Percentiles rank a stretch among this genome's conserved stretches.
These are phyloP conservation scores for Apium graveolens DNA, from an alignment of 129 eudicot genomes.

Conservation along the genomic window DNA sequence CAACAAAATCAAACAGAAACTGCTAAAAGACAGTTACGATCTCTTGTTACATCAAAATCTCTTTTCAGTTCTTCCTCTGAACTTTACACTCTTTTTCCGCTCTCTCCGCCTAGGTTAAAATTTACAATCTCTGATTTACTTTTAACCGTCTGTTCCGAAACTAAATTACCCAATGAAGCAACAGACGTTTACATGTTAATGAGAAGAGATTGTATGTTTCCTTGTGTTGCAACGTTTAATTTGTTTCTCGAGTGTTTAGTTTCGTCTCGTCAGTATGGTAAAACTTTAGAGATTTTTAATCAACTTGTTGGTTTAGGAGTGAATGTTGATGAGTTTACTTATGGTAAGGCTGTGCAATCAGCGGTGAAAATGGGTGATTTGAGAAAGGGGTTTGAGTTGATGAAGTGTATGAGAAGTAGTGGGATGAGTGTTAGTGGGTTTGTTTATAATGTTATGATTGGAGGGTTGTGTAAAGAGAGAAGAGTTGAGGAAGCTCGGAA, in stretches of 20 bases:
- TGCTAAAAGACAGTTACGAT: not conserved
- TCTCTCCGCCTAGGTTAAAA: not conserved
- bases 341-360: slow-evolving; percentile 15
- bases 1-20: not conserved
- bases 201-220: slow-evolving; percentile 6
- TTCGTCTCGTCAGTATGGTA: not conserved
- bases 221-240: slow-evolving; percentile 3
- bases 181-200: slow-evolving; percentile 1
- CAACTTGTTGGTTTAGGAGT: not conserved
- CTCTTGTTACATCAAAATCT: slow-evolving; percentile 3
- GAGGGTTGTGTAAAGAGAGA: slow-evolving; percentile 15
- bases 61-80: not conserved
- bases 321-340: slow-evolving; percentile 7
- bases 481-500: slow-evolving; percentile 6
- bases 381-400: slow-evolving; percentile 5
- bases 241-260: slow-evolving; percentile 11
- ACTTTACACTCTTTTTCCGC: not conserved
- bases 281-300: slow-evolving; percentile 1
- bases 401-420: not conserved
- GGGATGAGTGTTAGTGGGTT: slow-evolving; percentile 3
- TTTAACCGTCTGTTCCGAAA: slow-evolving; percentile 1
- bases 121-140: not conserved
- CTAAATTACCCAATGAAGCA: slow-evolving; percentile 6
- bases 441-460: slow-evolving; percentile 18
- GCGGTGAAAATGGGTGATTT: slow-evolving; percentile 16